These are phyloP conservation scores for Plasmopara halstedii DNA, from an alignment of 352 stramenopile species.

Conservation along the genomic window DNA sequence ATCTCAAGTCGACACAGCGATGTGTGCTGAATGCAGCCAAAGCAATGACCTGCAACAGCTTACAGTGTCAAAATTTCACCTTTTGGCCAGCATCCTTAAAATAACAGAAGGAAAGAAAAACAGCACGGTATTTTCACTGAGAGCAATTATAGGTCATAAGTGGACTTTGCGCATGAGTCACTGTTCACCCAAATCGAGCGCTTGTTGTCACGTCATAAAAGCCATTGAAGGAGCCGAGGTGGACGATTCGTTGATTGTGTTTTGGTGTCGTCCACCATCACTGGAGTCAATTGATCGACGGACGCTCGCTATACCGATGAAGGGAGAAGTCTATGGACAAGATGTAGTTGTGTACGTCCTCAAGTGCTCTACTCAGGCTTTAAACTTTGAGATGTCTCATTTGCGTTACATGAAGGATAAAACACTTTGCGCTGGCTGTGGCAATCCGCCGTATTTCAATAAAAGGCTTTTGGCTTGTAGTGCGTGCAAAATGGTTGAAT, in stretches of 20 bases:
- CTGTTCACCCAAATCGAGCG: slow-evolving; percentile 1
- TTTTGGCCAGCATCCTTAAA: slow-evolving; percentile 13
- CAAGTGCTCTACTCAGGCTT: slow-evolving; percentile 12
- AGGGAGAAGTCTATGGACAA: slow-evolving; percentile 17
- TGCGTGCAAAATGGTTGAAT: slow-evolving; percentile 23
- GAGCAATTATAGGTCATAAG: slow-evolving; percentile 10
- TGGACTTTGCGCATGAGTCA: slow-evolving; percentile 20
- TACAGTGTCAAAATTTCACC: slow-evolving; percentile 20
- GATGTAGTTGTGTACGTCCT: slow-evolving; percentile 24
- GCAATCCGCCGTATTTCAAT: slow-evolving; percentile 6
- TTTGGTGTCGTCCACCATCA: slow-evolving; percentile 20
- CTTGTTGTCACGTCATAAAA: background rate
- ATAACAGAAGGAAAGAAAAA: slow-evolving; percentile 16
- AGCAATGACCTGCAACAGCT: slow-evolving; percentile 1
- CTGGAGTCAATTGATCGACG: slow-evolving; percentile 21
- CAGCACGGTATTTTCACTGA: slow-evolving; percentile 17
- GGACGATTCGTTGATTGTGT: slow-evolving; percentile 18
- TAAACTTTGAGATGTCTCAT: slow-evolving; percentile 20
- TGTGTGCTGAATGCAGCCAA: background rate
- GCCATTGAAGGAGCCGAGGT: slow-evolving; percentile 9
- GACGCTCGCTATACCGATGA: slow-evolving; percentile 11
- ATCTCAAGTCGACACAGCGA: background rate
- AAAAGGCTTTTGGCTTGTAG: slow-evolving; percentile 16
- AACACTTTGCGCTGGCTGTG: slow-evolving; percentile 13
- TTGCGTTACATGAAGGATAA: slow-evolving; percentile 16